Conservation (phyloP, 2,329 filamentous ascomycete species). For the Plenodomus lindquistii region DNA sequence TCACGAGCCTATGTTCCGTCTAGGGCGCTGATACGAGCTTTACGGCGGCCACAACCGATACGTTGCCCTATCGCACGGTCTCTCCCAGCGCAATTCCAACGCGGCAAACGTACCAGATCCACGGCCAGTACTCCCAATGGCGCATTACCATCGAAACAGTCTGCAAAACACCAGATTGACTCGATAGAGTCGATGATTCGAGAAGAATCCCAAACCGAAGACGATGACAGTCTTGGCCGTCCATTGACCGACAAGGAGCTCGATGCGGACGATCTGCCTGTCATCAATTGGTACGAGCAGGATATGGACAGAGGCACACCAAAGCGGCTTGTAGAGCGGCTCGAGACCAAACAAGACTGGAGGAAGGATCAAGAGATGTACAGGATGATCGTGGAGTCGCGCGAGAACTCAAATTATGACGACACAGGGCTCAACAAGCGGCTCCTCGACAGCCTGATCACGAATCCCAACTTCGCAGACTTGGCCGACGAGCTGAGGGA, state of each 20-base stretch:
- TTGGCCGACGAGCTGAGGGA: constrained; percentile 31
- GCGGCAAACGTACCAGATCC: constrained; percentile 25
- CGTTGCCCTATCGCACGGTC: constrained; percentile 24
- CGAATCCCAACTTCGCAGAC: constrained; percentile 34
- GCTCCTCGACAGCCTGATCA: constrained; percentile 34
- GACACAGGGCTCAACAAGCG: constrained; percentile 27
- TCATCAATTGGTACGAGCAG: constrained; percentile 35
- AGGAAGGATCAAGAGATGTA: constrained; percentile 24
- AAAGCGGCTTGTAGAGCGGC: constrained; percentile 24
- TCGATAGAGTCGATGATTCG: not conserved
- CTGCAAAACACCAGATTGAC: not conserved
- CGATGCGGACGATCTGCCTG: constrained; percentile 23
- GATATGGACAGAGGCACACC: constrained; percentile 29
- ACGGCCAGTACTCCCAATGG: constrained; percentile 1
- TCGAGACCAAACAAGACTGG: constrained; percentile 31
- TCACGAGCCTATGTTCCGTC: constrained; percentile 33
- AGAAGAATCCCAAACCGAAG: not conserved
- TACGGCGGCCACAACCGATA: constrained; percentile 22
- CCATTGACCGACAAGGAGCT: constrained; percentile 24
- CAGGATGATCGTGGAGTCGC: constrained; percentile 29
- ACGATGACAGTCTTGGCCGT: constrained; percentile 8
- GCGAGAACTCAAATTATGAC: constrained; percentile 34
- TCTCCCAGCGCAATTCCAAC: constrained; percentile 18
- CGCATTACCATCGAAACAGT: not conserved
- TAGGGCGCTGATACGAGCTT: constrained; percentile 25